These are phyloP conservation scores for Vigna trinervia DNA, from an alignment of 306 rosid genomes.

Conservation along the genomic window DNA sequence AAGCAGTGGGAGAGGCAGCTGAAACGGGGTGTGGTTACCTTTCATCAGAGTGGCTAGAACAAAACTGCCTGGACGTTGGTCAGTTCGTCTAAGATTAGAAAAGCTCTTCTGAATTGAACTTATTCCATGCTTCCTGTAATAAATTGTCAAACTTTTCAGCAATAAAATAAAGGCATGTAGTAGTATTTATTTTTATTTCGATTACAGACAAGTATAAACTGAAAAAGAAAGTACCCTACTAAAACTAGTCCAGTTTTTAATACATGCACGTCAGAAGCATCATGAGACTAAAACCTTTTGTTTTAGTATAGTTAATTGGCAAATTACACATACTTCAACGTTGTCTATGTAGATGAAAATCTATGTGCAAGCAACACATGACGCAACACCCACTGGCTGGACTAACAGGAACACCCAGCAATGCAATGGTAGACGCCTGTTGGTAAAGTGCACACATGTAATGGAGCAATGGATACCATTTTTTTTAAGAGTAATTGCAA, in stretches of 20 bases:
- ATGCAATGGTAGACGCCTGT: background rate
- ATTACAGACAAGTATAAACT: background rate
- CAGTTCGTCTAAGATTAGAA: conserved; percentile 57
- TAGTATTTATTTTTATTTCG: conserved; percentile 6
- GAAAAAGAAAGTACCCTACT: background rate
- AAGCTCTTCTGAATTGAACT: conserved; percentile 98
- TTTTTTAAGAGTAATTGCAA: background rate
- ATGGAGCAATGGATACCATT: background rate
- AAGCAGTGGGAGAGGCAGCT: conserved; percentile 33
- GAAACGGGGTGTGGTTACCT: conserved; percentile 36
- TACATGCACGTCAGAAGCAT: background rate
- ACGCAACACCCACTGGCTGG: background rate
- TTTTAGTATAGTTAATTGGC: conserved; percentile 2
- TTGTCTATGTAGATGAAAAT: conserved; percentile 1
- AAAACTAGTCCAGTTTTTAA: background rate
- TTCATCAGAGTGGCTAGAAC: conserved; percentile 43
- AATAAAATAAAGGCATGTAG: background rate
- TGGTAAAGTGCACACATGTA: background rate
- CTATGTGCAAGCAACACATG: background rate
- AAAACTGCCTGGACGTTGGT: conserved; percentile 39
- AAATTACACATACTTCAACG: background rate
- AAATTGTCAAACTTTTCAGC: conserved; percentile 41
- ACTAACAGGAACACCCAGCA: conserved; percentile 10
- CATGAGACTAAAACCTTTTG: background rate
- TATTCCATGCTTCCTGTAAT: conserved; percentile 95